phyloP scores from a whole-genome alignment of 257 asterid species.

The Solanum bulbocastanum region DNA sequence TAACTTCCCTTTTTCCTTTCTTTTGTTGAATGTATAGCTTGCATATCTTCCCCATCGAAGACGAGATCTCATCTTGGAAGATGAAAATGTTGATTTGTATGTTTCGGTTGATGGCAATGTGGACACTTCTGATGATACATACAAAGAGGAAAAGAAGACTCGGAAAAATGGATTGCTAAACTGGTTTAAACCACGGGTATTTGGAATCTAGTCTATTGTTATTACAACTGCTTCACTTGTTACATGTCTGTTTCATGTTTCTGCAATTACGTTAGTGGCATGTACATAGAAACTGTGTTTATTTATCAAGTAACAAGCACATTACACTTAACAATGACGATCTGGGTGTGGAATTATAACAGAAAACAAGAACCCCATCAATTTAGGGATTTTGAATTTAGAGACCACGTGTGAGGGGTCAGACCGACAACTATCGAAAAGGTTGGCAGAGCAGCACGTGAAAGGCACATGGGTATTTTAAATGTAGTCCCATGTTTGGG shows the following conservation, averaged over 20 bases:
- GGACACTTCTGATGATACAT: conserved; percentile 49
- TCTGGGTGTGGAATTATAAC: not conserved
- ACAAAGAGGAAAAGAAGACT: conserved; percentile 69
- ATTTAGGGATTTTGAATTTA: not conserved
- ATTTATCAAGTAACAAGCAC: not conserved
- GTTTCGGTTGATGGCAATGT: conserved; percentile 60
- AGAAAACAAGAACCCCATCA: not conserved
- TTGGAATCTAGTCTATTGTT: conserved; percentile 15
- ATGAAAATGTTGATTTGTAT: conserved; percentile 55
- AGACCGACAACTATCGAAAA: not conserved
- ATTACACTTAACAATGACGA: not conserved
- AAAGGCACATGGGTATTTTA: not conserved
- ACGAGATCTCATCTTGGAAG: conserved; percentile 82
- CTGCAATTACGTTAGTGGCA: not conserved
- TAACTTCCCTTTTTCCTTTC: not conserved
- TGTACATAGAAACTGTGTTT: not conserved
- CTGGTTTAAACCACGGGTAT: conserved; percentile 88
- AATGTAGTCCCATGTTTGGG: not conserved
- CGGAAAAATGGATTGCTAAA: conserved; percentile 84
- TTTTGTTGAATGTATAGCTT: conserved; percentile 42
- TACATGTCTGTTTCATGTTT: not conserved
- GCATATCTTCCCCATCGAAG: conserved; percentile 99
- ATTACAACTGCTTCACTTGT: not conserved
- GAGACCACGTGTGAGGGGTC: not conserved
- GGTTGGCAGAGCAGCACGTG: not conserved